These are phyloP conservation scores for Spizellomyces sp. DNA, from an alignment of 192 early-diverging fungal species.

Conservation along the genomic window DNA sequence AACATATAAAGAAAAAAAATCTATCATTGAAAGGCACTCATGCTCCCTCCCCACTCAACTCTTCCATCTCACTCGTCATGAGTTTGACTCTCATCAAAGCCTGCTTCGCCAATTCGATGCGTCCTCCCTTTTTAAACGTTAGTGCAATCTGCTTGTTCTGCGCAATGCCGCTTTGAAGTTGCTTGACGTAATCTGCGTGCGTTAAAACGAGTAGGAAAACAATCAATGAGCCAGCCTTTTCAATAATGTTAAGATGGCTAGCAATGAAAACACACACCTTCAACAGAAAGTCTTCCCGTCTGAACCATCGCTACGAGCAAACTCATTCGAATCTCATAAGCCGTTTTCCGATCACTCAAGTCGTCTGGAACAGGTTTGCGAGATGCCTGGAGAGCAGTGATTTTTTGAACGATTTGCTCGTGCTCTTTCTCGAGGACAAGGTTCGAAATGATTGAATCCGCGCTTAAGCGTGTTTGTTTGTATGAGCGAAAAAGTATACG, in stretches of 20 bases:
- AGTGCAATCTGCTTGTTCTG: constrained; percentile 65
- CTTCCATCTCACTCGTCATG: constrained; percentile 77
- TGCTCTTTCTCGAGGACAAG: constrained; percentile 73
- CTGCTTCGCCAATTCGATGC: constrained; percentile 65
- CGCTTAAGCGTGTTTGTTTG: constrained; percentile 43
- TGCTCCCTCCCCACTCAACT: constrained; percentile 40
- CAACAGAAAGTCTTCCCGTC: constrained; percentile 70
- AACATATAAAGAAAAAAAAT: too few species aligned
- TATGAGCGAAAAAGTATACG: background rate
- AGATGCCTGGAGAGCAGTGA: constrained; percentile 46
- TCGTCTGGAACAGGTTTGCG: constrained; percentile 60
- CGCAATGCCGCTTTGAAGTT: constrained; percentile 26
- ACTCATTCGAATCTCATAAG: constrained; percentile 71
- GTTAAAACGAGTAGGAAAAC: constrained; percentile 32
- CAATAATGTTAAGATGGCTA: too few species aligned
- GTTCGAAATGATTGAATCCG: constrained; percentile 74
- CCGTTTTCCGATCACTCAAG: constrained; percentile 62
- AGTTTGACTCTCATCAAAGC: constrained; percentile 71
- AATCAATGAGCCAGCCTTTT: constrained; percentile 1
- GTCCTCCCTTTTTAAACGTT: constrained; percentile 65
- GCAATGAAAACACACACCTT: constrained; percentile 34
- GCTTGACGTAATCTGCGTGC: background rate
- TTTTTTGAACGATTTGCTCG: constrained; percentile 44
- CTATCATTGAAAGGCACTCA: too few species aligned
- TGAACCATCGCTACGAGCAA: background rate